Base-by-base conservation (phyloP, 169 alveolate genomes). In the Theileria annulata region DNA sequence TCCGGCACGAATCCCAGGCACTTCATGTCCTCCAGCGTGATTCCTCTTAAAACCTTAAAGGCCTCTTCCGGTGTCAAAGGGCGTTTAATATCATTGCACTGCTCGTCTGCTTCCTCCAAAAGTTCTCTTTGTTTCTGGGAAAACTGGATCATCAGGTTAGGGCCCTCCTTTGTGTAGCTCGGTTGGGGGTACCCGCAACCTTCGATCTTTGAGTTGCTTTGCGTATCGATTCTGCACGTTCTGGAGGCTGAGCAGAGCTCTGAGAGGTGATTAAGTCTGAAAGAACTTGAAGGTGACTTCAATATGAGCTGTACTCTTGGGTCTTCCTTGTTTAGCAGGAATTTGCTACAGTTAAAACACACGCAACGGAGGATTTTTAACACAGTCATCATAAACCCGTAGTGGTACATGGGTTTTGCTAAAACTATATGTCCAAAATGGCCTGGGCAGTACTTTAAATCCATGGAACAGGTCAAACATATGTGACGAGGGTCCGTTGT, bases 371-470 rank as follows among this genome's bases (percentile, higher is more conserved):
- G 93, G 9, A 97, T 94, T 86, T 95, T 96, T 63, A 95, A 80
- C 9, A 96, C 96, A 17, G 97, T 94, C 49, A 85, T 93, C 47
- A 98, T 79, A 87, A 96, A 96, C 12, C 99, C 98, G 27, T 94
- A 93, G 79, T 97, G 99, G 85, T 92, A 98, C 91, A 97, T 97
- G 9, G 99, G 99, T 75, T 91, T 95, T 13, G 97, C 98, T 21
- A 98, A 90, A 58, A 94, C 96, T 62, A 98, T 95, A 88, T 96
- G 99, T 27, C 99, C 99, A 87, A 98, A 98, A 80, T 98, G 99
- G 19, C 99, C 99, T 4, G 99, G 99, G 80, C 99, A 98, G 70
- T 97, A 95, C 79, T 93, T 93, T 79, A 95, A 93, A 83, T 95
- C 92, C 95, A 98, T 96, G 67, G 88, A 91, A 85, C 99, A 98